Base-by-base conservation (phyloP, 2,329 filamentous ascomycete genomes). In the Myriangium duriaei region DNA sequence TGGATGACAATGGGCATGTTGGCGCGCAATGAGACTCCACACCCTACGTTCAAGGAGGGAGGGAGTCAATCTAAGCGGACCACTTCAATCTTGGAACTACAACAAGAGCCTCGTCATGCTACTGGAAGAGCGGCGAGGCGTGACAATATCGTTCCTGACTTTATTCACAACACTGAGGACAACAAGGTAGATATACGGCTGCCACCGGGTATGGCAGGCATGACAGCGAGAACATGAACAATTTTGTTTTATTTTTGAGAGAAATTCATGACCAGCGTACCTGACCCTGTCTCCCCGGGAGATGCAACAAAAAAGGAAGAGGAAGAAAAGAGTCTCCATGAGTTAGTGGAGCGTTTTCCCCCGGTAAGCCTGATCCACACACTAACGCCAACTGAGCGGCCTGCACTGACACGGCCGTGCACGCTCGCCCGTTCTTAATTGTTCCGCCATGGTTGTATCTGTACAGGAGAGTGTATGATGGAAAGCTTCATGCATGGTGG, bases 1-100 rank as follows among this genome's bases (percentile, higher is more conserved):
- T n/a, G n/a, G n/a, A n/a, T n/a, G n/a, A n/a, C n/a, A n/a, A n/a
- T n/a, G n/a, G n/a, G n/a, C 11, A 39, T 39, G 18, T 39, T n/a
- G 21, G 36, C 36, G 36, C 29, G 29, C 29, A 39, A 32, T 33
- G 30, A 39, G 36, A 39, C 36, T 12, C 21, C 36, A 29, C 9
- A 7, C 12, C 36, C 36, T 17, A 15, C 19, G n/a, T n/a, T 26
- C 2, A 32, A 26, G 21, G 21, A n/a, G n/a, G 17, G 14, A 12
- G 30, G 12, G 21, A 14, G 36, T 39, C 36, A 39, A 39, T 39
- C 36, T 39, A 39, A 21, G 14, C 14, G 32, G 15, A 13, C 30
- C 16, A 7, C 3, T 11, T 39, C 18, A 12, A 12, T 39, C 36
- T 39, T 19, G 36, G 36, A 39, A 39, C 36, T 12, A 11, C 10